Base-by-base conservation (phyloP, 495 filamentous ascomycete species). In the Penicillium subrubescens region DNA sequence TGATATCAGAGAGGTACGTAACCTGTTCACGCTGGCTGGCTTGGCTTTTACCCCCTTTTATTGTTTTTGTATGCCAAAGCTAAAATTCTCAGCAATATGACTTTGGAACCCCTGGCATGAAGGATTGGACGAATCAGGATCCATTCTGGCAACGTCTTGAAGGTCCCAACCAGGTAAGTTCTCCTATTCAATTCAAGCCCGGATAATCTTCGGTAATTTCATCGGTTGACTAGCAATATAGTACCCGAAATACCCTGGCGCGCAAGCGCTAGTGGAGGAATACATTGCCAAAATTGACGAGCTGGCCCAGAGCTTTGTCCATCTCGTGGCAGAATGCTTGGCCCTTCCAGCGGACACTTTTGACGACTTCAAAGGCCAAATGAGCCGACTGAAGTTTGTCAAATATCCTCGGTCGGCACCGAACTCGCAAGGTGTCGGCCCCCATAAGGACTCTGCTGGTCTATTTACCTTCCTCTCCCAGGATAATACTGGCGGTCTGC, bases 381-480 rank as follows among this genome's bases (percentile, higher is more conserved):
- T 96, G 82, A 92, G 96, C 79, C 94, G 95, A 70, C 80, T 97
- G 43, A 98, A 98, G 73, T 91, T 97, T 61, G 87, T 97, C 66
- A 96, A 95, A 75, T 97, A 97, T 67, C 92, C 92, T 0, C 89
- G 89, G 70, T 77, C 86, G 1, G 61, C 71, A 11, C 89, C 90
- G 0, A 87, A 90, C n/a, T 71, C 79, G 12, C 70, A 87, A 73
- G 92, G 92, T 23, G 92, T 96, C 0, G 92, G 94, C 0, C 93
- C 94, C 10, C 94, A 98, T 75, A 98, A 97, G 76, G 94, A 97
- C 74, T 89, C 65, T 84, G 92, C 41, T 84, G 96, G 31, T 85
- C 90, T 67, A 34, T 81, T 83, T 65, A 84, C 81, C 0, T 79
- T 84, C 34, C 72, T 82, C 0, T 80, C 78, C 1, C 80, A 79